phyloP scores from a whole-genome alignment of 176 grass and related monocot species.

The Alloteropsis semialata region DNA sequence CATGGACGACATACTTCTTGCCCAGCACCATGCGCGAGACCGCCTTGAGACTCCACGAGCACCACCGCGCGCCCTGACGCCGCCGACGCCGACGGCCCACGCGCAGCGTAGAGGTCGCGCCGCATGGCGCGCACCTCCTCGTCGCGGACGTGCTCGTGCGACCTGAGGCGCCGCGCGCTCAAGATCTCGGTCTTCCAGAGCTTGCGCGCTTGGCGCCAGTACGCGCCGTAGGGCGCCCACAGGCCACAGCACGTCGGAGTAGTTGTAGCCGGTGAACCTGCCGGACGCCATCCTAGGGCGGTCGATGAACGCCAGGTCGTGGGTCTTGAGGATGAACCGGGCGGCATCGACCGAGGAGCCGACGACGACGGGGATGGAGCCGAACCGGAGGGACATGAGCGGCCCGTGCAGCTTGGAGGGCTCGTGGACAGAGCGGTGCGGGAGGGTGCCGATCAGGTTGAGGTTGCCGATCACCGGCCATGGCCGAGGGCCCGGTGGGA shows the following conservation, averaged over 20 bases:
- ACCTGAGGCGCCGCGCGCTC: conserved; percentile 32
- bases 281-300: conserved; percentile 38
- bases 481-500: conserved; percentile 38
- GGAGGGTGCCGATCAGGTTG: conserved; percentile 33
- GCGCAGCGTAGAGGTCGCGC: background rate
- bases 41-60: background rate
- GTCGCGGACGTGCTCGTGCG: conserved; percentile 33
- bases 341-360: background rate
- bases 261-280: conserved; percentile 43
- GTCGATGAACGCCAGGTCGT: conserved; percentile 32
- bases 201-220: conserved; percentile 47
- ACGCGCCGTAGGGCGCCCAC: conserved; percentile 44
- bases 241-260: conserved; percentile 46
- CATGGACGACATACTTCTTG: conserved; percentile 37
- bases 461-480: conserved; percentile 58
- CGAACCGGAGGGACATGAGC: conserved; percentile 38
- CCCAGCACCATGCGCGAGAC: conserved; percentile 49
- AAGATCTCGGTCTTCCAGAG: conserved; percentile 46
- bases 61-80: background rate
- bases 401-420: conserved; percentile 44
- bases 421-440: conserved; percentile 43
- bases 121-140: conserved; percentile 42
- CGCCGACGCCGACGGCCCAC: background rate
- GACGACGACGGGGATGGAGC: background rate
- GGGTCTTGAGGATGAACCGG: background rate